Evolutionary conservation across 2,329 filamentous ascomycete species (phyloP).

Genomic region (Alternaria sp.): DNA sequence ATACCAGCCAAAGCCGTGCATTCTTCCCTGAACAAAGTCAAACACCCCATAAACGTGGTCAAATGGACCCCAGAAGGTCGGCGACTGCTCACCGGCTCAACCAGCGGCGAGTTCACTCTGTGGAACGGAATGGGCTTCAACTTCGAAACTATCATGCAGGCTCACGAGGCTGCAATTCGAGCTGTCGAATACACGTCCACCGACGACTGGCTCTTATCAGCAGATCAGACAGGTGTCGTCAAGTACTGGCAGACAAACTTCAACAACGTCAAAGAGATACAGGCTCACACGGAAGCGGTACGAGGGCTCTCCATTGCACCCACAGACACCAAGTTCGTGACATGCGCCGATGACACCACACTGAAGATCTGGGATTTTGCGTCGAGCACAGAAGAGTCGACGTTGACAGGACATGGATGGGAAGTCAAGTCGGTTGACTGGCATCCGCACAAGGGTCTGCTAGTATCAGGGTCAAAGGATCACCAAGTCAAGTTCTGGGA

Average conservation of each 20-base stretch:
- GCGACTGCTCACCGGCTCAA: constrained; percentile 88
- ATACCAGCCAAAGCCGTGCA: constrained; percentile 96
- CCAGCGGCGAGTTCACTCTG: constrained; percentile 95
- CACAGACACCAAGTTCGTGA: constrained; percentile 94
- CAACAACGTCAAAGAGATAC: constrained; percentile 96
- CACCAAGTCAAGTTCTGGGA: constrained; percentile 98
- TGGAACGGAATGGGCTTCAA: constrained; percentile 99
- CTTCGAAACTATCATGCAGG: constrained; percentile 99
- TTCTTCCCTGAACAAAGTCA: constrained; percentile 98
- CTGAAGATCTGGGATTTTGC: constrained; percentile 98
- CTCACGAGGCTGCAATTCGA: constrained; percentile 87
- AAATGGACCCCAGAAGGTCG: constrained; percentile 97
- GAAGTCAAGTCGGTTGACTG: constrained; percentile 97
- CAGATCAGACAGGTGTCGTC: constrained; percentile 91
- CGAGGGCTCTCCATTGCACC: constrained; percentile 92
- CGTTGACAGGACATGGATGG: constrained; percentile 94
- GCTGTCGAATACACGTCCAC: constrained; percentile 89
- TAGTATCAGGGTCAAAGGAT: constrained; percentile 97
- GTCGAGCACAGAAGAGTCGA: constrained; percentile 80
- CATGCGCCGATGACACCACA: constrained; percentile 90
- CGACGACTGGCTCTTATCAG: constrained; percentile 95
- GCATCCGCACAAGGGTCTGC: constrained; percentile 92
- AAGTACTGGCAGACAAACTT: constrained; percentile 99
- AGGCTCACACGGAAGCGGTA: constrained; percentile 88
- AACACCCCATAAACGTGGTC: constrained; percentile 96